Base-by-base conservation (phyloP, 129 eudicot genomes). In the Sambucus nigra region DNA sequence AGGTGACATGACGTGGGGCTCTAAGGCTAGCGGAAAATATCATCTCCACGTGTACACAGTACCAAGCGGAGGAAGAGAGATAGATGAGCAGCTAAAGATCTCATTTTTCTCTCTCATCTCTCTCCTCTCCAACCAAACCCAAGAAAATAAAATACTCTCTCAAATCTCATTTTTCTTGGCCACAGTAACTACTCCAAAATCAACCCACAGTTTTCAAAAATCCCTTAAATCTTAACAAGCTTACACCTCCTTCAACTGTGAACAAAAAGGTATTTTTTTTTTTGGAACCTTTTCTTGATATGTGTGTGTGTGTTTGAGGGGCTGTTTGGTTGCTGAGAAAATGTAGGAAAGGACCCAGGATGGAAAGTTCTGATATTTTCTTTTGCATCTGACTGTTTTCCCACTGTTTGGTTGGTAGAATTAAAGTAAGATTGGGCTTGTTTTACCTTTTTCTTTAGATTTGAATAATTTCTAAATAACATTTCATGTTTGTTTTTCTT, bases 11-110 rank as follows among this genome's bases (percentile, higher is more conserved):
- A 51, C 29, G 25, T 29, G 65, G 47, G 67, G 80, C 28, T 33
- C 49, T 64, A 53, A n/a, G 72, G 70, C 51, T 77, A 61, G 80
- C 76, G 86, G 71, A 89, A 89, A 89, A 89, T 84, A 89, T 89
- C 97, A 69, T 69, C 54, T 93, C 88, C 98, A 84, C 98, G 88
- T 69, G 65, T 41, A 76, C 94, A 63, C 11, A 32, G 14, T 24
- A 54, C 28, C 78, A 63, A 67, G 55, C 40, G 40, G 63, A 51
- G 74, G 64, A 49, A 70, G 67, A 81, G 67, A 58, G 80, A 71
- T 69, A 84, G 73, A n/a, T n/a, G n/a, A 51, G 64, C 75, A 79
- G 97, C 76, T 81, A 89, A 89, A 89, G 97, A 89, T 86, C 92
- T 72, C 70, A 66, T 39, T 53, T 41, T 64, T 28, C 60, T 41